Evolutionary conservation across 257 asterid genomes (phyloP), one percentile per base, ranked within the genome.

Genomic region (Primulina tabacum): DNA sequence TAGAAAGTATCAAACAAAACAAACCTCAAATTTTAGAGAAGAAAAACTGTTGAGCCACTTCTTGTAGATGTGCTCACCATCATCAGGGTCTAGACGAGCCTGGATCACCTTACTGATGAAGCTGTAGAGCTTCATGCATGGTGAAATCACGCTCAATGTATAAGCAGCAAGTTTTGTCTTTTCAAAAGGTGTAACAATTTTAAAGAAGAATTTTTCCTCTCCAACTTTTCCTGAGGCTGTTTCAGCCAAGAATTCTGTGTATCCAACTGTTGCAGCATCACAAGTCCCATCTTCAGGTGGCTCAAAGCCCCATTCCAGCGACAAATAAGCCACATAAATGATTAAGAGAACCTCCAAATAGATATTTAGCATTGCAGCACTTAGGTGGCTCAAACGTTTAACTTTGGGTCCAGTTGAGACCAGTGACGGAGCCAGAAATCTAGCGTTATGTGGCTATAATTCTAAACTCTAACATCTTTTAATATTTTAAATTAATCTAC

Each of bases 301-400:
- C 76, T 87, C 90, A 66, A 85, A 85, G 33, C 93, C 93, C 93
- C 88, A 87, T 63, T 78, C 89, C 93, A 83, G 82, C 72, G 71
- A 66, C 12, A 32, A 77, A 62, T 59, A 18, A 26, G 57, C 12
- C 29, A 9, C 28, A 53, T n/a, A 34, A 59, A 52, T 12, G 52
- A 40, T 43, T 4, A n/a, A 33, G 62, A 57, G 17, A 61, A 60
- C 62, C 59, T 58, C 43, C 20, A 69, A 59, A 6, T 21, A 55
- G 16, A 20, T 14, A n/a, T 29, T 20, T 43, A 17, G 26, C 7
- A 56, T 37, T 30, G 28, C 16, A 74, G 52, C 37, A 2, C 14
- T 30, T 26, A 52, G 35, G 24, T 21, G 24, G 24, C 24, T 21
- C 24, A 21, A 21, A 21, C 24, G 24, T 21, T 21, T 21, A 21